Evolutionary conservation across 768 basidiomycete species (phyloP).

Genomic region (Suillus spraguei): DNA sequence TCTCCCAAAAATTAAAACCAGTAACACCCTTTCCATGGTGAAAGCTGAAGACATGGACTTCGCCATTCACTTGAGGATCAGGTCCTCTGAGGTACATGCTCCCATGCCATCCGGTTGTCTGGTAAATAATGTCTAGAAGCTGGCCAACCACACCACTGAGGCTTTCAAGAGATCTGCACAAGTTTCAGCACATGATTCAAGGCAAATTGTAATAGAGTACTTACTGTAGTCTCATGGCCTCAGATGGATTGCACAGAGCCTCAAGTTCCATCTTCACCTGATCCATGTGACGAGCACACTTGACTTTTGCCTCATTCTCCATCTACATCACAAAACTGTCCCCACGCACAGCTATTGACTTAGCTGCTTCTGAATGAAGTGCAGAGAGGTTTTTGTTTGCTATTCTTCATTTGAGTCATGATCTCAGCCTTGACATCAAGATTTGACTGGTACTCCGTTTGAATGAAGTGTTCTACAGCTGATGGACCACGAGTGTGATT

Average conservation of each 20-base stretch:
- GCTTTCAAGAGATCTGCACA: background rate
- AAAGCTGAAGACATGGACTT: background rate
- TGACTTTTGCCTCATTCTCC: background rate
- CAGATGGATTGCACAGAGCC: background rate
- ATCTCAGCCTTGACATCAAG: background rate
- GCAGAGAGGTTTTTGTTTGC: background rate
- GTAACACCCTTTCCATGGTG: background rate
- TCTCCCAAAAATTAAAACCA: background rate
- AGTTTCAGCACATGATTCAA: background rate
- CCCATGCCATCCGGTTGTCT: background rate
- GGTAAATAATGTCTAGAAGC: background rate
- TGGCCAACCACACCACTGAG: background rate
- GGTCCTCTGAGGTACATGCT: background rate
- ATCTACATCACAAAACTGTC: background rate
- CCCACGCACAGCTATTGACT: background rate
- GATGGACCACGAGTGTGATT: background rate
- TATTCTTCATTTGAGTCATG: background rate
- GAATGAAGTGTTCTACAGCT: background rate
- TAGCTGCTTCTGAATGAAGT: background rate
- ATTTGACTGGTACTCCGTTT: background rate
- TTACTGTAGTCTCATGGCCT: background rate
- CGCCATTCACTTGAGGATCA: background rate
- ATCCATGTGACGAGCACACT: background rate
- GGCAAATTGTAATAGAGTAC: background rate
- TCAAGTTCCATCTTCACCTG: background rate